Conservation (phyloP, 2,329 filamentous ascomycete species). For the Zasmidium angulare region DNA sequence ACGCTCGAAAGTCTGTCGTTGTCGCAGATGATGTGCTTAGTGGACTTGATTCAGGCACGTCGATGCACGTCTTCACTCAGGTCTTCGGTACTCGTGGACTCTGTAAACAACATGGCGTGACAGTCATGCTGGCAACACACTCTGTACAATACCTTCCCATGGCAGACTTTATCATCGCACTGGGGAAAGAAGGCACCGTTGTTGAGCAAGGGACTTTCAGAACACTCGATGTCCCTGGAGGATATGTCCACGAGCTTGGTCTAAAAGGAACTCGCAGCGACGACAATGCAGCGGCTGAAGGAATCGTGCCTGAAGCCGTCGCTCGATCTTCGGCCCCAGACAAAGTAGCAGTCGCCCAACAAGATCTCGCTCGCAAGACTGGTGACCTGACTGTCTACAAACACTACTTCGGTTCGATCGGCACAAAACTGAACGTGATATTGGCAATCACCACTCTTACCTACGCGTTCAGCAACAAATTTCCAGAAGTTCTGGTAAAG, state of each 20-base stretch:
- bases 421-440: constrained; percentile 30
- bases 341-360: constrained; percentile 12
- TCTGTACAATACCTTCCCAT: constrained; percentile 35
- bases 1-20: constrained; percentile 73
- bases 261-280: neutral
- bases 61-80: constrained; percentile 43
- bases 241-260: constrained; percentile 14
- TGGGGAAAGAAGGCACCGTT: constrained; percentile 32
- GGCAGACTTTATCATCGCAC: constrained; percentile 44
- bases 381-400: constrained; percentile 45
- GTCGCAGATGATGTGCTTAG: constrained; percentile 79
- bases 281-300: neutral
- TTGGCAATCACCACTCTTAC: constrained; percentile 27
- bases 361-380: constrained; percentile 21
- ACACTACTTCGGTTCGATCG: constrained; percentile 29
- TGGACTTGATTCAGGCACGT: constrained; percentile 65
- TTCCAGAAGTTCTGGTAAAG: constrained; percentile 48
- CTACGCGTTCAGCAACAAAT: constrained; percentile 41
- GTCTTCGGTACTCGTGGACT: constrained; percentile 46
- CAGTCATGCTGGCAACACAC: constrained; percentile 48
- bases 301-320: neutral
- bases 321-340: constrained; percentile 5
- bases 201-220: constrained; percentile 39
- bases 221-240: constrained; percentile 17
- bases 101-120: constrained; percentile 39